A percentile compares a stretch with the other conserved stretches of the same genome.
phyloP scores from a whole-genome alignment of 768 basidiomycete genomes.

The Agaricus blazei region DNA sequence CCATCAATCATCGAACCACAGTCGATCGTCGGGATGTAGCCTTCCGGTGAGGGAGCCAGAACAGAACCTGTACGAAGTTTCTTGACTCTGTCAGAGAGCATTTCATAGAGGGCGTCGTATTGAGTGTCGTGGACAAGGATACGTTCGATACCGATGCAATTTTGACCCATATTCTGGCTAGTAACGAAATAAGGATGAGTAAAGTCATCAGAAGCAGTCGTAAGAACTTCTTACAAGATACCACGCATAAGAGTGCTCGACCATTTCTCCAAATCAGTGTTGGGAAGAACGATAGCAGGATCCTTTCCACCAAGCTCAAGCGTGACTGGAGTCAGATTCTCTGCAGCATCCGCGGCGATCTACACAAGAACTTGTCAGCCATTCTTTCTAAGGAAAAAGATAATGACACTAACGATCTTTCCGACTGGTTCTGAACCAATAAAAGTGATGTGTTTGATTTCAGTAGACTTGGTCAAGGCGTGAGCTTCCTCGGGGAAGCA shows the following conservation, averaged over 20 bases:
- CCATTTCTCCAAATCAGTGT: slow-evolving; percentile 79
- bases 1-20: slow-evolving; percentile 83
- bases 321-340: slow-evolving; percentile 85
- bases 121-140: slow-evolving; percentile 79
- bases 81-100: slow-evolving; percentile 57
- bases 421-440: slow-evolving; percentile 82
- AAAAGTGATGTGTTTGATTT: slow-evolving; percentile 92
- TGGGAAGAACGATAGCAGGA: slow-evolving; percentile 84
- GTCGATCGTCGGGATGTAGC: slow-evolving; percentile 71
- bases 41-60: slow-evolving; percentile 58
- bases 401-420: slow-evolving; percentile 45
- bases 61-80: slow-evolving; percentile 79
- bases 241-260: slow-evolving; percentile 84
- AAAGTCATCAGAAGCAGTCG: neutral
- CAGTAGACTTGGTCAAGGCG: slow-evolving; percentile 69
- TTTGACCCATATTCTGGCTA: slow-evolving; percentile 92
- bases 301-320: slow-evolving; percentile 96
- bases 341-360: slow-evolving; percentile 81
- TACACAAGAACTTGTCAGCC: slow-evolving; percentile 20
- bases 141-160: slow-evolving; percentile 95
- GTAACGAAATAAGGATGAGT: neutral
- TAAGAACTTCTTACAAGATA: slow-evolving; percentile 62
- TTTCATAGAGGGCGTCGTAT: slow-evolving; percentile 68
- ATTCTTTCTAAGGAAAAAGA: neutral
- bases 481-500: slow-evolving; percentile 88